Percentiles rank a stretch among this genome's conserved stretches.
Evolutionary conservation across 2,329 filamentous ascomycete species (phyloP).

Genomic region (Cladophialophora chaetospira): DNA sequence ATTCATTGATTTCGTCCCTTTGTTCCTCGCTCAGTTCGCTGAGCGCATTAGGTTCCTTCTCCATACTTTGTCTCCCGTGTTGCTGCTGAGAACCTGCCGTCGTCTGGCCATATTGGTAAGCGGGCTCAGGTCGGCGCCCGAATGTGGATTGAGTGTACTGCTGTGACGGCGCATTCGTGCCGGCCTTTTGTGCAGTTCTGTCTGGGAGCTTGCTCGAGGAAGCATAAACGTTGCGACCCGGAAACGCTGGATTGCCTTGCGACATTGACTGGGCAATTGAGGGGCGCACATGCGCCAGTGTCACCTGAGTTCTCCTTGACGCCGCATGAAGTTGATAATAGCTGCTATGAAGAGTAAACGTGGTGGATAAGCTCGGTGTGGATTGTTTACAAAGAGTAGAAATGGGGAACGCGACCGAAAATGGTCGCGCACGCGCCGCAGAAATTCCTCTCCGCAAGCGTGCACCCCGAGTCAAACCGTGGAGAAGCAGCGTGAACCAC

Average conservation of each 20-base stretch:
- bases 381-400: neutral
- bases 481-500: too few species aligned
- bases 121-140: slow-evolving; percentile 39
- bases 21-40: slow-evolving; percentile 78
- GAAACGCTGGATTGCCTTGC: slow-evolving; percentile 54
- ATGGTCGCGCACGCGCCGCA: neutral
- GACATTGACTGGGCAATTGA: slow-evolving; percentile 22
- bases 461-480: too few species aligned
- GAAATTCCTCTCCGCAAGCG: too few species aligned
- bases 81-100: slow-evolving; percentile 45
- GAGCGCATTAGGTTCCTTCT: slow-evolving; percentile 52
- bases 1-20: slow-evolving; percentile 88
- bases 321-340: slow-evolving; percentile 3
- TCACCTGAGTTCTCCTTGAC: slow-evolving; percentile 6
- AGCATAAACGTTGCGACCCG: slow-evolving; percentile 54
- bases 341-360: neutral
- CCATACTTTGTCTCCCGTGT: slow-evolving; percentile 47
- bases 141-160: slow-evolving; percentile 49
- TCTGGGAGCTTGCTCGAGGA: slow-evolving; percentile 58
- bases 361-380: too few species aligned
- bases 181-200: slow-evolving; percentile 39
- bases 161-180: slow-evolving; percentile 32
- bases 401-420: neutral
- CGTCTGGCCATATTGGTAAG: slow-evolving; percentile 41
- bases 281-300: slow-evolving; percentile 16